A percentile compares a stretch with the other conserved stretches of the same genome.
Evolutionary conservation across 371 early-diverging fungal genomes (phyloP).

Genomic region (Zopfochytrium polystomum): DNA sequence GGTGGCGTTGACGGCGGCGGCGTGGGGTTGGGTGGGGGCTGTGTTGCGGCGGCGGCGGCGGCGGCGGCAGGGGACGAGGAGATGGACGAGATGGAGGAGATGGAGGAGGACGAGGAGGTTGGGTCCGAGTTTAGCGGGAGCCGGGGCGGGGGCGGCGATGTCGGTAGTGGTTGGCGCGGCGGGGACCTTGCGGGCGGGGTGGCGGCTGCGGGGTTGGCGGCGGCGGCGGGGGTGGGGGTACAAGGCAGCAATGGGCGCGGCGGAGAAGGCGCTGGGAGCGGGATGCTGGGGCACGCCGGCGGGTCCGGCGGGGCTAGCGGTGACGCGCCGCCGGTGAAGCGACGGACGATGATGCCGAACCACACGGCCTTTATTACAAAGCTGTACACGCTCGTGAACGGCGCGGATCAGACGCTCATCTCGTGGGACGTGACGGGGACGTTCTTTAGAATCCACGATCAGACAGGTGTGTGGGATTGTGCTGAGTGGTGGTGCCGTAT

Average conservation of each 20-base stretch:
- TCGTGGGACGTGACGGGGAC: slow-evolving; percentile 62
- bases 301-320: neutral
- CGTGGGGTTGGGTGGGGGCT: no score
- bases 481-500: no score
- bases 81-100: no score
- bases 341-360: no score
- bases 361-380: slow-evolving; percentile 70
- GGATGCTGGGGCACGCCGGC: neutral
- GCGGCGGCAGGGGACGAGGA: no score
- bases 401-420: slow-evolving; percentile 53
- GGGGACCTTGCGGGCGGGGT: neutral
- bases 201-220: neutral
- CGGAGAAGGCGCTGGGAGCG: neutral
- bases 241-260: slow-evolving; percentile 13
- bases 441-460: slow-evolving; percentile 62
- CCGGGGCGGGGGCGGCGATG: no score
- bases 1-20: no score
- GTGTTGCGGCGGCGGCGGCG: no score
- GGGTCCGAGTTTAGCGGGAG: no score
- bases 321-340: no score
- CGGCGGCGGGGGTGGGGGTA: slow-evolving; percentile 8
- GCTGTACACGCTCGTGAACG: slow-evolving; percentile 66
- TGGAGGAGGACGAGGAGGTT: no score
- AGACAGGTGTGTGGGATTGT: slow-evolving; percentile 42
- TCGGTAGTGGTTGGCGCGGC: no score